A percentile compares a stretch with the other conserved stretches of the same genome.
phyloP scores from a whole-genome alignment of 2,329 filamentous ascomycete genomes.

The Onygenales sp. region DNA sequence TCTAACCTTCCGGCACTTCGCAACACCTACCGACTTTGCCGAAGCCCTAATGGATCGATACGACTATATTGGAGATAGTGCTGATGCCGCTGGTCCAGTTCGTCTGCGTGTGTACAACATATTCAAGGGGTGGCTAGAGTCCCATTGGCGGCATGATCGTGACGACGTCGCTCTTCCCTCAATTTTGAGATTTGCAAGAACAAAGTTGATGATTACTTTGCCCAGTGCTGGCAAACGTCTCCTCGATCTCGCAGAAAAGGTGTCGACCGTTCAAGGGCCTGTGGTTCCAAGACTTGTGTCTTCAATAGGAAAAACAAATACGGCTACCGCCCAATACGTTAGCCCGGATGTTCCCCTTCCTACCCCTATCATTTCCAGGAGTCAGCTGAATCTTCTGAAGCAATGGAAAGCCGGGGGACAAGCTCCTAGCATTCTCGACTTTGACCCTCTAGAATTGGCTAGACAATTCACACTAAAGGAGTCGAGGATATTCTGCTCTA shows the following conservation, averaged over 20 bases:
- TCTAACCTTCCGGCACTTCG: conserved; percentile 90
- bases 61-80: conserved; percentile 76
- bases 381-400: conserved; percentile 62
- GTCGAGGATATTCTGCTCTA: conserved; percentile 82
- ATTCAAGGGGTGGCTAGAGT: conserved; percentile 95
- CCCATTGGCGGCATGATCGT: conserved; percentile 78
- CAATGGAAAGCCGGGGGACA: conserved; percentile 65
- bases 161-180: conserved; percentile 66
- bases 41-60: conserved; percentile 82
- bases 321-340: conserved; percentile 61
- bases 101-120: conserved; percentile 88
- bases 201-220: conserved; percentile 57
- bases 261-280: conserved; percentile 61
- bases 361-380: conserved; percentile 60
- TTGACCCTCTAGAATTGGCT: conserved; percentile 83
- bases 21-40: conserved; percentile 68
- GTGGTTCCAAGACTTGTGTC: conserved; percentile 75
- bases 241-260: conserved; percentile 67
- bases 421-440: conserved; percentile 70
- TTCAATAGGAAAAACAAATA: conserved; percentile 79
- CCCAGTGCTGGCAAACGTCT: conserved; percentile 74
- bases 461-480: conserved; percentile 89
- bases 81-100: conserved; percentile 66
- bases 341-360: conserved; percentile 65
- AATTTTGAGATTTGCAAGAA: conserved; percentile 71